phyloP scores from a whole-genome alignment of 1,139 yeast genomes.

The Suhomyces chickasaworum region DNA sequence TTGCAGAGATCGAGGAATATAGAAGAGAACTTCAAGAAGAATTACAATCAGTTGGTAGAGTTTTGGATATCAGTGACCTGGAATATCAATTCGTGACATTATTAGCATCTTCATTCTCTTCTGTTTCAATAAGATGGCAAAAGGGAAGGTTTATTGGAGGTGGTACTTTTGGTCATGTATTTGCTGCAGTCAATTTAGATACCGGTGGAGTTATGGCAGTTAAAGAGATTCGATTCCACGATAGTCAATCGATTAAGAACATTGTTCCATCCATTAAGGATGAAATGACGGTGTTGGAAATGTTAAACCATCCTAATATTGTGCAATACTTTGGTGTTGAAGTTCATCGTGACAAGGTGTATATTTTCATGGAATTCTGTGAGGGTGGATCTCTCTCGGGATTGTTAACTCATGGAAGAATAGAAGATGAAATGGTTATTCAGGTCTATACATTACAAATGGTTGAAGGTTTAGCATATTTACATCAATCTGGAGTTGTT shows the following conservation, averaged over 20 bases:
- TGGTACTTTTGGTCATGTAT: constrained; percentile 94
- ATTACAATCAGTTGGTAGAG: constrained; percentile 73
- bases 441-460: constrained; percentile 90
- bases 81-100: constrained; percentile 87
- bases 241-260: constrained; percentile 80
- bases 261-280: constrained; percentile 89
- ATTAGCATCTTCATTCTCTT: constrained; percentile 86
- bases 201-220: constrained; percentile 98
- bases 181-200: constrained; percentile 87
- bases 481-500: constrained; percentile 94
- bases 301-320: constrained; percentile 92
- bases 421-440: constrained; percentile 92
- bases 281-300: constrained; percentile 95
- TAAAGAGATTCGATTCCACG: constrained; percentile 90
- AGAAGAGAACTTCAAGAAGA: constrained; percentile 54
- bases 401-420: constrained; percentile 78
- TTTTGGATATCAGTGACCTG: constrained; percentile 81
- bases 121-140: constrained; percentile 95
- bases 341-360: constrained; percentile 93
- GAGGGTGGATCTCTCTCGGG: constrained; percentile 94
- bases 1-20: constrained; percentile 58
- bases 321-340: constrained; percentile 97
- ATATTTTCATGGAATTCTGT: constrained; percentile 96
- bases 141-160: constrained; percentile 93
- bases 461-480: constrained; percentile 92